phyloP scores from a whole-genome alignment of 2,329 filamentous ascomycete species.

The Coleophoma crateriformis region DNA sequence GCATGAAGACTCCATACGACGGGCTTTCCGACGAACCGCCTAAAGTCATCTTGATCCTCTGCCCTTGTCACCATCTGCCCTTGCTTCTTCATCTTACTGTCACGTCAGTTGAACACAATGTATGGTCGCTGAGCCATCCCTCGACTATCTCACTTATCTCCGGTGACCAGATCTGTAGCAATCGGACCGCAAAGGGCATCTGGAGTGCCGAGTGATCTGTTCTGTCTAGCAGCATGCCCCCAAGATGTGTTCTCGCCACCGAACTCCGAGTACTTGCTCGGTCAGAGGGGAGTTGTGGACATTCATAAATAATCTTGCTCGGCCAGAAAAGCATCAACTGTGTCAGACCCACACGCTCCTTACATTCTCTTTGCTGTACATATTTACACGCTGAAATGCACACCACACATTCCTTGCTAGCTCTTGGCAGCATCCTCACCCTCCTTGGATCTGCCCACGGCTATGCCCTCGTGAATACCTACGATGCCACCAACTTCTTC shows the following conservation, averaged over 20 bases:
- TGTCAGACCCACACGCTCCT: neutral
- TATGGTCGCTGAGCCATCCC: neutral
- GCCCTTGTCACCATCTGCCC: no score
- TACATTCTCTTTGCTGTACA: neutral
- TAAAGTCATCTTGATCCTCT: no score
- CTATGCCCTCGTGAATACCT: conserved; percentile 29
- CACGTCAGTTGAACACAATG: neutral
- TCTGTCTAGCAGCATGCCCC: neutral
- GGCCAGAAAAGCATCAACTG: no score
- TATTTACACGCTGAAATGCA: neutral
- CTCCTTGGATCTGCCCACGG: neutral
- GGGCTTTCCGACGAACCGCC: no score
- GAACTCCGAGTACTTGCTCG: no score
- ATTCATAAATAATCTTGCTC: no score
- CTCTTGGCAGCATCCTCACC: neutral
- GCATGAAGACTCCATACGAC: no score
- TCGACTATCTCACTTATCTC: neutral
- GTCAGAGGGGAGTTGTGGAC: no score
- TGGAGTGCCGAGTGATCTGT: neutral
- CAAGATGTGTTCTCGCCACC: no score
- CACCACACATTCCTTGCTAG: neutral
- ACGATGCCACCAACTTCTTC: conserved; percentile 37
- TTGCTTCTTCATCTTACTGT: no score
- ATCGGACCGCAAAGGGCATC: neutral
- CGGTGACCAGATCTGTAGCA: neutral